Conservation (phyloP, 2,329 filamentous ascomycete species). For the Passalora sequoiae region DNA sequence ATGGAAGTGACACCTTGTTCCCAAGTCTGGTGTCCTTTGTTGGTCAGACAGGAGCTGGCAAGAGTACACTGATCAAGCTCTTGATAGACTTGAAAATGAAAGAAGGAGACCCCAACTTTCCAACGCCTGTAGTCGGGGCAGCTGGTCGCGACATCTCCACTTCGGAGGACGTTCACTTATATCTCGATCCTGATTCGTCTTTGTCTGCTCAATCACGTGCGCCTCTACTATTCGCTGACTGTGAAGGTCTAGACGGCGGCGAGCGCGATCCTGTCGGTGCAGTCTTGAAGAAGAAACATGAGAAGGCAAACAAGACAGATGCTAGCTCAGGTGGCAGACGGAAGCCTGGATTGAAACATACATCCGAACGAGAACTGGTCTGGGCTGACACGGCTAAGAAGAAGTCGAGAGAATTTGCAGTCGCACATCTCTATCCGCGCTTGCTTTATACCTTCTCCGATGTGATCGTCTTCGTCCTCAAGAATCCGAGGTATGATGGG, state of each 20-base stretch:
- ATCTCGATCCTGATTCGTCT: slow-evolving; percentile 42
- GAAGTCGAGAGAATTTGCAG: slow-evolving; percentile 30
- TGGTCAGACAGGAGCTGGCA: slow-evolving; percentile 35
- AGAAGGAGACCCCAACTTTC: slow-evolving; percentile 5
- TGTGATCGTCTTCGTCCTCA: slow-evolving; percentile 36
- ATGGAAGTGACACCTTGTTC: background rate
- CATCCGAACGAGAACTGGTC: slow-evolving; percentile 16
- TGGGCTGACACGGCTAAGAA: slow-evolving; percentile 22
- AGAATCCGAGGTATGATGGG: slow-evolving; percentile 28
- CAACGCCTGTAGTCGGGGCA: slow-evolving; percentile 16
- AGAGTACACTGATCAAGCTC: slow-evolving; percentile 45
- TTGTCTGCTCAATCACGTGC: slow-evolving; percentile 18
- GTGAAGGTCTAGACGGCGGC: slow-evolving; percentile 48
- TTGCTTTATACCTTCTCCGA: slow-evolving; percentile 38
- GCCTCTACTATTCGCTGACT: slow-evolving; percentile 47
- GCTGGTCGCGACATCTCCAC: slow-evolving; percentile 35
- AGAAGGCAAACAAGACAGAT: background rate
- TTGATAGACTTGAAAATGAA: slow-evolving; percentile 35
- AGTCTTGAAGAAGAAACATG: slow-evolving; percentile 1
- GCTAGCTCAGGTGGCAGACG: background rate
- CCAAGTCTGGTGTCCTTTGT: slow-evolving; percentile 5
- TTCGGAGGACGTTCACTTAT: slow-evolving; percentile 48
- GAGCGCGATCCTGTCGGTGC: slow-evolving; percentile 35
- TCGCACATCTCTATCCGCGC: slow-evolving; percentile 35
- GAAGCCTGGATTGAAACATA: slow-evolving; percentile 5